Base-by-base conservation (phyloP, 2,329 filamentous ascomycete species). In the Epichloe gansuensis region DNA sequence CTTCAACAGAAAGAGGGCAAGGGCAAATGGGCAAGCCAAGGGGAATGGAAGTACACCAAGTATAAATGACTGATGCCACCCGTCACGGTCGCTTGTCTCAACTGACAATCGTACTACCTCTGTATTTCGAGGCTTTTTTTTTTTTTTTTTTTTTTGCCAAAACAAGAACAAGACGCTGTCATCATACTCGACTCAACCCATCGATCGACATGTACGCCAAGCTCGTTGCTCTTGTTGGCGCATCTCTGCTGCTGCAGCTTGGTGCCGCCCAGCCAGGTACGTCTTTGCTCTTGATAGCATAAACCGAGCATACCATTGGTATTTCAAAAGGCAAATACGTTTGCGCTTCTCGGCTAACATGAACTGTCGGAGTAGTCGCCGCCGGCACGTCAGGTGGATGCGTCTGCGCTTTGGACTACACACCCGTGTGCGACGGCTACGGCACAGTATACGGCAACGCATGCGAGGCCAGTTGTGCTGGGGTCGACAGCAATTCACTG, bases 151-250 rank as follows among this genome's bases (percentile, higher is more conserved):
- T 21, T 21, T 21, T 21, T 21, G 28, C 8, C 28, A 9, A 31
- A 2, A 31, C 3, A 9, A 9, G 28, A 31, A 31, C 28, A 11
- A 38, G 41, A 17, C 41, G 41, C 41, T 21, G 17, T 43, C 17
- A 21, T 43, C 41, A 43, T 4, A 5, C 12, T n/a, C 6, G 11
- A 11, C 41, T 43, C 41, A 25, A 12, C 9, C 1, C 23, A 17
- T 21, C 46, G 5, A 5, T 34, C 37, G 23, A 35, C 86, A 53
- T 83, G 79, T 3, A 82, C 85, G 25, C 85, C 86, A 4, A 81
- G 83, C 44, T 85, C 74, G 41, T 88, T 67, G 1, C 82, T 82
- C 65, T 88, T 85, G 12, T 89, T 68, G 12, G 81, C 83, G 66
- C 39, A 15, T 39, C 39, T 31, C 15, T 37, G 39, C 21, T 50